phyloP scores from a whole-genome alignment of 345 rosid species.

The Eucalyptus cloeziana region DNA sequence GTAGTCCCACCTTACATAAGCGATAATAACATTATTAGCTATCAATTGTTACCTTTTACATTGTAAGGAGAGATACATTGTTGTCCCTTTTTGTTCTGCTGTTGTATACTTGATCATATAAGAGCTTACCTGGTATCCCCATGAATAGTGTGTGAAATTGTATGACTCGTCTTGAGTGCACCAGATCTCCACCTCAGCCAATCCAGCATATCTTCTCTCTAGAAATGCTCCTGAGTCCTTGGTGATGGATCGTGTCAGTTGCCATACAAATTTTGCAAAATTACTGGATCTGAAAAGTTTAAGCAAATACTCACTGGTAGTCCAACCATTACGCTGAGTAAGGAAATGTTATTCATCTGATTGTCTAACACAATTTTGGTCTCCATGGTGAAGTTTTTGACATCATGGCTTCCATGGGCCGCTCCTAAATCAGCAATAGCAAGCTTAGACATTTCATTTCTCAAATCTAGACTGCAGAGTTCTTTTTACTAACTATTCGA shows the following conservation, averaged over 20 bases:
- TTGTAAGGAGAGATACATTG: background rate
- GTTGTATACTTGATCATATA: background rate
- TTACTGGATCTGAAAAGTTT: background rate
- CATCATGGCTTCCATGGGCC: slow-evolving; percentile 55
- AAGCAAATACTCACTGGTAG: slow-evolving; percentile 40
- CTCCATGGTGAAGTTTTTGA: slow-evolving; percentile 32
- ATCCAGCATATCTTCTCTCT: slow-evolving; percentile 47
- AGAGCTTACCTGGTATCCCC: slow-evolving; percentile 70
- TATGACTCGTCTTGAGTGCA: slow-evolving; percentile 9
- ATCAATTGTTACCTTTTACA: background rate
- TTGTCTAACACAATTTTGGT: slow-evolving; percentile 15
- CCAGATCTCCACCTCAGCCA: slow-evolving; percentile 25
- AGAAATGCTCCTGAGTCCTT: slow-evolving; percentile 80
- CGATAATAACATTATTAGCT: background rate
- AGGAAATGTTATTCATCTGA: slow-evolving; percentile 57
- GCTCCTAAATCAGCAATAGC: slow-evolving; percentile 24
- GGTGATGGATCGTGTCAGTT: background rate
- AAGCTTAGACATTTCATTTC: background rate
- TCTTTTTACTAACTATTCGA: background rate
- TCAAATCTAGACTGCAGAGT: background rate
- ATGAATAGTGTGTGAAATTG: slow-evolving; percentile 30
- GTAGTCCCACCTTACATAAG: slow-evolving; percentile 41
- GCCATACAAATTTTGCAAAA: background rate
- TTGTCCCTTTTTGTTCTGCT: background rate
- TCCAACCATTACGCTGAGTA: slow-evolving; percentile 83